Base-by-base conservation (phyloP, 176 grass and related monocot species). In the Rhynchospora breviuscula region DNA sequence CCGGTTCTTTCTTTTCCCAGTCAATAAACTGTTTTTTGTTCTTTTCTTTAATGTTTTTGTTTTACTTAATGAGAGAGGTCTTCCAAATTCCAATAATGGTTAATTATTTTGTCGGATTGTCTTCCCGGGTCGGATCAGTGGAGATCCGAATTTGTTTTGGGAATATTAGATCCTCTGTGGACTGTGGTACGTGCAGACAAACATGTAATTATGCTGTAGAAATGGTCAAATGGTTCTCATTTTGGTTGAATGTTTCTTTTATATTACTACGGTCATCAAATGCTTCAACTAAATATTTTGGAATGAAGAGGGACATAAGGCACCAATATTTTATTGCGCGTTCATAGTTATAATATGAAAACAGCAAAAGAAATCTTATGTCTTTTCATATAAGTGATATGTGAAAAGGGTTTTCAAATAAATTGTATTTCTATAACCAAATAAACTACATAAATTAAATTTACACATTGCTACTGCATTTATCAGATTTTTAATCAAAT, bases 41-140 rank as follows among this genome's bases (percentile, higher is more conserved):
- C 73, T 4, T 78, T 78, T 33, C 13, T 78, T 78, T 78, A 78
- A 35, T 78, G 73, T 10, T 78, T 48, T 31, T 56, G 73, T 77
- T 77, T 77, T 77, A 19, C 48, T 77, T 56, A 77, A 54, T 12
- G 13, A 33, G 73, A 52, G 73, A 78, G 73, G 0, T 15, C 14
- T 76, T 15, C 12, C 5, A 14, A 31, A 7, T 76, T 15, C 12
- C 5, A 14, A 31, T 75, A 33, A 78, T 56, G 66, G 21, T 22
- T 15, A 67, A 40, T 15, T 40, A 35, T 10, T 40, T 35, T 14
- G 31, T 5, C 64, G 25, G 63, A 71, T n/a, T 33, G 7, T 0
- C 15, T 69, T 69, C 0, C 0, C 66, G 33, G 33, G 33, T 69
- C 66, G 33, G 66, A 7, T 61, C 57, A 59, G n/a, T 19, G 15